Percentiles rank a stretch among this genome's conserved stretches.
Evolutionary conservation across 2,329 filamentous ascomycete species (phyloP).

Genomic region (Dendryphion nanum): DNA sequence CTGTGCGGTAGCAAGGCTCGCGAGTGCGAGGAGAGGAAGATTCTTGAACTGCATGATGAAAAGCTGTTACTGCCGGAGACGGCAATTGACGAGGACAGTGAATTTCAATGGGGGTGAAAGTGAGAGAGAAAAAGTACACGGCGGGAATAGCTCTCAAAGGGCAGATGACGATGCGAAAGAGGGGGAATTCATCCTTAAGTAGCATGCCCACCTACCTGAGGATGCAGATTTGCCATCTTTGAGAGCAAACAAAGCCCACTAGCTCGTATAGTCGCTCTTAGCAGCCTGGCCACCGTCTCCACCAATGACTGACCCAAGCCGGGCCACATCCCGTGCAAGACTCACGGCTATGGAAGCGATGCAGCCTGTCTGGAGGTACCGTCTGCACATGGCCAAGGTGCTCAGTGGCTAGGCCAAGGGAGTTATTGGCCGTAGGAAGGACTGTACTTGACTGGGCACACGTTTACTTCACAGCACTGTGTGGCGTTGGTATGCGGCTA

Average conservation of each 20-base stretch:
- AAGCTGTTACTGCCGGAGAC: conserved; percentile 1
- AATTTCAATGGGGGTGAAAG: not conserved
- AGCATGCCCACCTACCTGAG: not conserved
- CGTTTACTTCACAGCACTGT: too few relatives aligned
- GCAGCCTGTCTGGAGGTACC: too few relatives aligned
- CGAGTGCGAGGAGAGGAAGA: conserved; percentile 36
- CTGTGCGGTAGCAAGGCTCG: conserved; percentile 33
- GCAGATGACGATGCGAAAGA: conserved; percentile 3
- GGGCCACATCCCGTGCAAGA: too few relatives aligned
- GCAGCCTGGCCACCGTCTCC: too few relatives aligned
- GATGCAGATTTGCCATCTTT: not conserved
- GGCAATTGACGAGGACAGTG: not conserved
- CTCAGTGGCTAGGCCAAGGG: conserved; percentile 1
- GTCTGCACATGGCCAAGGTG: too few relatives aligned
- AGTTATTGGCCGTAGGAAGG: too few relatives aligned
- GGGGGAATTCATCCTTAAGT: conserved; percentile 5
- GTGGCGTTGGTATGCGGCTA: too few relatives aligned
- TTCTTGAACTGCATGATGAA: conserved; percentile 41
- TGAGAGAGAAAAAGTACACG: conserved; percentile 1
- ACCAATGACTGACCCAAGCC: too few relatives aligned
- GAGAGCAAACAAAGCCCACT: not conserved
- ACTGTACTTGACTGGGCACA: too few relatives aligned
- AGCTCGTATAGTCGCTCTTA: too few relatives aligned
- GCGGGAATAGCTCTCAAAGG: not conserved
- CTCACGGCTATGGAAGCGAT: too few relatives aligned